Base-by-base conservation (phyloP, 768 basidiomycete species). In the Auricularia auricula-judae region DNA sequence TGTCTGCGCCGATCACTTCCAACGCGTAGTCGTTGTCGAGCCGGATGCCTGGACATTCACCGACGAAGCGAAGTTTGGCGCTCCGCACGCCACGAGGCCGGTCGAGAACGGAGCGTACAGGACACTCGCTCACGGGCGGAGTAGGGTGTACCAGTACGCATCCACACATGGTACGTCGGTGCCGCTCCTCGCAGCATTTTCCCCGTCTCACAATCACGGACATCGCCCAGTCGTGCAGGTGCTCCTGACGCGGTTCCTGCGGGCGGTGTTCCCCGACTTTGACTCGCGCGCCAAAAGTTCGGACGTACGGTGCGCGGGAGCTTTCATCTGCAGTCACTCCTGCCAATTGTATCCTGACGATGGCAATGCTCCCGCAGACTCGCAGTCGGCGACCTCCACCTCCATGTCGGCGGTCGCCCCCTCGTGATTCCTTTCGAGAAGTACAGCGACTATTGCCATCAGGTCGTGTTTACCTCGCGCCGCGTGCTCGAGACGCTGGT, bases 1-100 rank as follows among this genome's bases (percentile, higher is more conserved):
- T 18, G 68, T 75, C 10, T 76, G 75, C 63, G 70, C 72, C 18
- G 70, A 73, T 63, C 74, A 75, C 62, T 76, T 75, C 64, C 69
- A 75, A 58, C 64, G 66, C 3, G 75, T 76, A 36, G 39, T 75
- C 29, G 65, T 76, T 42, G 65, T 76, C 23, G 75, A 76, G 47
- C 67, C 75, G 18, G 75, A 76, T 8, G 66, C 64, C 16, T 74
- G 70, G 70, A 59, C 72, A 4, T 65, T 67, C 21, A 68, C 69
- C 0, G 62, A 70, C 23, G 70, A 71, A 36, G 71, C 51, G 21
- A 58, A 54, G 67, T 21, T 39, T 39, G 18, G 56, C 67, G 34
- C 34, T 36, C 29, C 58, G 67, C 35, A 23, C 34, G 39, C 65
- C 39, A 35, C 69, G 33, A 43, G 68, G 54, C 62, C 62, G n/a